Conservation (phyloP, 805 yeast genomes). For the Suhomyces sp. region DNA sequence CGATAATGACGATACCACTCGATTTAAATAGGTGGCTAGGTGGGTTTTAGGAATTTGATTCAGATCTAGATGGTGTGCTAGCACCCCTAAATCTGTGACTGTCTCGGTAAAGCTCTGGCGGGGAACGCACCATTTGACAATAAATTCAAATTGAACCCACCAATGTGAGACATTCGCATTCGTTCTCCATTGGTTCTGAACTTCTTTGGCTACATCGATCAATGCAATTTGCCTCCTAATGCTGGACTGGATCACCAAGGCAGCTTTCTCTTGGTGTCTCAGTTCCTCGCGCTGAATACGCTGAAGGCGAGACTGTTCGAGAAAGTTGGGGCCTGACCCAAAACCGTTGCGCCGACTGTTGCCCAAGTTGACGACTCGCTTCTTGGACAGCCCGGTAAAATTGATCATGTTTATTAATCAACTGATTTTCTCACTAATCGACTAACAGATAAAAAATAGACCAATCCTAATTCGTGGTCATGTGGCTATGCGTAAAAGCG, state of each 20-base stretch:
- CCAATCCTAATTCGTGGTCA: too few relatives aligned
- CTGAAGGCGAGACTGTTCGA: conserved; percentile 66
- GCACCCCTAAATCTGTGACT: background rate
- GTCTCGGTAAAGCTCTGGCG: background rate
- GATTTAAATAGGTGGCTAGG: background rate
- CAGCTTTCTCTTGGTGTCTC: conserved; percentile 49
- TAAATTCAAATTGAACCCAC: conserved; percentile 2
- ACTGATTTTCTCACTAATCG: too few relatives aligned
- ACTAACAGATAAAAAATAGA: too few relatives aligned
- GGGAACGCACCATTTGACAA: conserved; percentile 3
- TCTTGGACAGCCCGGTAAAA: conserved; percentile 66
- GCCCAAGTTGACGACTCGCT: conserved; percentile 64
- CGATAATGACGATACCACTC: background rate
- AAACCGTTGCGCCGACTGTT: conserved; percentile 32
- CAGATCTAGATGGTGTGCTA: background rate
- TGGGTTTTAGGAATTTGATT: background rate
- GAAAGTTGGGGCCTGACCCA: conserved; percentile 32
- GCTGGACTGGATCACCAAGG: conserved; percentile 47
- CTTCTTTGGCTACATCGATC: conserved; percentile 17
- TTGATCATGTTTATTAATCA: conserved; percentile 37
- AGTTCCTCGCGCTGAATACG: conserved; percentile 62
- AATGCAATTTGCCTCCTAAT: conserved; percentile 42
- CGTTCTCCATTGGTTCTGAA: conserved; percentile 1
- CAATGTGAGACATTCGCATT: background rate
- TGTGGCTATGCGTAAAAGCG: too few relatives aligned